Evolutionary conservation across 1,284 basidiomycete species (phyloP), one percentile per base, ranked within the genome.

Genomic region (Xanthoconium separans): DNA sequence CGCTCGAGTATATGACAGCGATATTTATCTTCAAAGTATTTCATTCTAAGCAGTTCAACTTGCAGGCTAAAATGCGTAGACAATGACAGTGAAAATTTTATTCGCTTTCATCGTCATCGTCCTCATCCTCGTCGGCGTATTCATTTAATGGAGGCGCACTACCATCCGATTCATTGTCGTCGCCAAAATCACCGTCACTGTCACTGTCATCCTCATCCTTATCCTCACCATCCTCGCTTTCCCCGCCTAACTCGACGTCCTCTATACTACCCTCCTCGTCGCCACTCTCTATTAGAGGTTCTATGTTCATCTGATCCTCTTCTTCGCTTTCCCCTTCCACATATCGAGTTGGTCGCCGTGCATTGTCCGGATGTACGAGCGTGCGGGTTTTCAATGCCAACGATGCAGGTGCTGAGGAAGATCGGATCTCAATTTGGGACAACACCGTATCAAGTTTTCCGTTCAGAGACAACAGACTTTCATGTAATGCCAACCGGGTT

Each of bases 361-460:
- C 65, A 50, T 68, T 59, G 62, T 65, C 44, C 59, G 65, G 49
- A 60, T 64, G 61, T 22, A 24, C 22, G 15, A 69, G 72, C 44
- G 58, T 57, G 45, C 64, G 71, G 62, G 75, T 74, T 47, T 74
- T 75, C 15, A 75, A 70, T 7, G 75, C 69, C 40, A 85, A 65
- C 12, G 79, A 75, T 11, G 84, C 79, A 10, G 88, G 84, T 18
- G 81, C 78, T 20, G 75, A 73, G 20, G 85, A 84, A 20, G 85
- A 83, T 31, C 89, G 84, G 74, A 95, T 82, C 70, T 95, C 91
- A 59, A 98, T 93, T 72, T 98, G 96, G 9, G 93, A 89, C 42
- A 98, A 80, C 4, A 97, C 93, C 73, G 96, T 89, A 66, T 98
- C 96, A 22, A 98, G 78, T 55, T 94, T 85, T 15, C 96, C 96